Evolutionary conservation across 345 rosid species (phyloP).

Genomic region (Atalantia buxifolia): DNA sequence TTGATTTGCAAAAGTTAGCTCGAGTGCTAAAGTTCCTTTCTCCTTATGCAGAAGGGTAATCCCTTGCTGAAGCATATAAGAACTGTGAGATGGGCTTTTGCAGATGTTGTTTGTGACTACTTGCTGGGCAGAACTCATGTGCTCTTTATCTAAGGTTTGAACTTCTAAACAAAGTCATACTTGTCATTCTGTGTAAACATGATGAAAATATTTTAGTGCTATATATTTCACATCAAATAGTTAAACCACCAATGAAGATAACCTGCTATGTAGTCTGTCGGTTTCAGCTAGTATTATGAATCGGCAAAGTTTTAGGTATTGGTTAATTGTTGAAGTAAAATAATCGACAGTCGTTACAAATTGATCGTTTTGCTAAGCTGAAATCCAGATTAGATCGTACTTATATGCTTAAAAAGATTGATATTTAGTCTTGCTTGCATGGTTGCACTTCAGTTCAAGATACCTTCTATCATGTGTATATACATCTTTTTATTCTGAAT

Average conservation of each 20-base stretch:
- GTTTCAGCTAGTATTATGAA: neutral
- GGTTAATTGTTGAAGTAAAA: neutral
- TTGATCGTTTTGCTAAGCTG: neutral
- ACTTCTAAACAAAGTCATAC: neutral
- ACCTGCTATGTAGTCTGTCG: neutral
- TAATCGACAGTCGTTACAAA: neutral
- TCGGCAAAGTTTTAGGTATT: neutral
- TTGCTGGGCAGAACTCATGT: conserved; percentile 73
- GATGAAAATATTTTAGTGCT: neutral
- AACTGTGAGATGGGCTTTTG: conserved; percentile 79
- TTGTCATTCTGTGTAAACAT: neutral
- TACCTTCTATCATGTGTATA: neutral
- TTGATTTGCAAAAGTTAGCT: neutral
- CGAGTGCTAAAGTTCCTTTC: neutral
- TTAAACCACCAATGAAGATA: neutral
- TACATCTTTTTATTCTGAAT: neutral
- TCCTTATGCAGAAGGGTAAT: conserved; percentile 78
- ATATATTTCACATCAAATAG: neutral
- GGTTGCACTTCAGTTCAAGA: neutral
- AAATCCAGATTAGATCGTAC: neutral
- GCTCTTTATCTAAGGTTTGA: conserved; percentile 84
- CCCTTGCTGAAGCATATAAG: conserved; percentile 87
- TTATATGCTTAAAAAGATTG: neutral
- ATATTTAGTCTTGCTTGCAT: neutral
- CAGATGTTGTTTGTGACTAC: conserved; percentile 76